Evolutionary conservation across 129 eudicot species (phyloP).

Genomic region (Chrysanthemum makinoi): DNA sequence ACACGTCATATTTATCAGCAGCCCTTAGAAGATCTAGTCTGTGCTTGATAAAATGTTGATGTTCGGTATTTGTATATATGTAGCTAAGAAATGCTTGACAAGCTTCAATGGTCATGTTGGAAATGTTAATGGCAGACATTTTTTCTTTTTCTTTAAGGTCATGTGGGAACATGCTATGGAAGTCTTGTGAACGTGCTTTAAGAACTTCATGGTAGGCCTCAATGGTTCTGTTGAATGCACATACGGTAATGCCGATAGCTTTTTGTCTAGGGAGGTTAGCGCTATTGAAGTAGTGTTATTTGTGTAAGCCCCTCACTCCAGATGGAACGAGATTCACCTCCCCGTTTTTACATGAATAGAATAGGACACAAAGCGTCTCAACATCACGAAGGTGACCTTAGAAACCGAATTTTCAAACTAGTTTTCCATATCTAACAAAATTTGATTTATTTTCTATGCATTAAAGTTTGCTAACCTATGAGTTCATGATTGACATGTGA

Average conservation of each 20-base stretch:
- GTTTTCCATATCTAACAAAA: conserved; percentile 1
- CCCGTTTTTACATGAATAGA: conserved; percentile 34
- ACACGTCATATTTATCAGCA: conserved; percentile 82
- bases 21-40: conserved; percentile 76
- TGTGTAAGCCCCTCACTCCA: too few relatives aligned
- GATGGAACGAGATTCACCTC: conserved; percentile 14
- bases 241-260: conserved; percentile 70
- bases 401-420: not conserved
- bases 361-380: not conserved
- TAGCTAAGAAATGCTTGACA: conserved; percentile 71
- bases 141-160: conserved; percentile 84
- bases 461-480: conserved; percentile 2
- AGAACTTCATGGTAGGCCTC: conserved; percentile 87
- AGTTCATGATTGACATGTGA: conserved; percentile 11
- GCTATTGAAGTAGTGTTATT: conserved; percentile 45
- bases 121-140: conserved; percentile 34
- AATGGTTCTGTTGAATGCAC: conserved; percentile 62
- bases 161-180: conserved; percentile 88
- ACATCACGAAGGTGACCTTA: not conserved
- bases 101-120: conserved; percentile 77
- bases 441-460: not conserved
- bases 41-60: conserved; percentile 55
- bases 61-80: conserved; percentile 56
- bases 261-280: conserved; percentile 52
- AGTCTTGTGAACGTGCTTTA: conserved; percentile 77